Evolutionary conservation across 78 protist genomes (phyloP).

Genomic region (Dictyostelium firmibasis): DNA sequence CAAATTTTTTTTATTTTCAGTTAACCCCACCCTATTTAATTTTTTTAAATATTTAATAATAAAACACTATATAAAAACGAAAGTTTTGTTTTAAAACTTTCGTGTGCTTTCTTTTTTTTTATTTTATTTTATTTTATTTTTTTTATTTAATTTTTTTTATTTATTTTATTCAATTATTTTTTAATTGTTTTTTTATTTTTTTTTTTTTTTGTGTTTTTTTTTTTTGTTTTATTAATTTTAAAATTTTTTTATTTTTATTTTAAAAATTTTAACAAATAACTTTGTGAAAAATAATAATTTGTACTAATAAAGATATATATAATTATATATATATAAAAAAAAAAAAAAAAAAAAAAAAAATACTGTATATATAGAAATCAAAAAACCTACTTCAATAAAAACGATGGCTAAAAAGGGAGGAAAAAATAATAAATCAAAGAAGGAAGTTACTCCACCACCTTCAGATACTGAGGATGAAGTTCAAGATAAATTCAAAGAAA

Average conservation of each 20-base stretch:
- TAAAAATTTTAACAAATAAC: not conserved
- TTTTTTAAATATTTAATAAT: no score
- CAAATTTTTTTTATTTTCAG: no score
- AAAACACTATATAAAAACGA: not conserved
- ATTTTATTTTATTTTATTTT: not conserved
- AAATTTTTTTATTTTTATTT: not conserved
- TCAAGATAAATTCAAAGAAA: slow-evolving; percentile 19
- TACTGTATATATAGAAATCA: no score
- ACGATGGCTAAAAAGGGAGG: slow-evolving; percentile 42
- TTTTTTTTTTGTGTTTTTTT: not conserved
- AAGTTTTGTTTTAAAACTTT: not conserved
- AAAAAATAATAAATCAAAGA: slow-evolving; percentile 1
- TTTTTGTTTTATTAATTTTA: no score
- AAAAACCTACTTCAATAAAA: not conserved
- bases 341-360: no score
- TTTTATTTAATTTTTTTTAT: not conserved
- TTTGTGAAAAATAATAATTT: not conserved
- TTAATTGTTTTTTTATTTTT: not conserved
- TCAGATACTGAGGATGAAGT: slow-evolving; percentile 26
- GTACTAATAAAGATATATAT: not conserved
- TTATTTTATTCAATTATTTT: not conserved
- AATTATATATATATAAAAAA: not conserved
- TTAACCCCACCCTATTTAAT: not conserved
- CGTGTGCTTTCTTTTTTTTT: not conserved
- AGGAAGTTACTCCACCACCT: not conserved